Evolutionary conservation across 768 basidiomycete species (phyloP).

Genomic region (Omphalotus guepiniiformis): DNA sequence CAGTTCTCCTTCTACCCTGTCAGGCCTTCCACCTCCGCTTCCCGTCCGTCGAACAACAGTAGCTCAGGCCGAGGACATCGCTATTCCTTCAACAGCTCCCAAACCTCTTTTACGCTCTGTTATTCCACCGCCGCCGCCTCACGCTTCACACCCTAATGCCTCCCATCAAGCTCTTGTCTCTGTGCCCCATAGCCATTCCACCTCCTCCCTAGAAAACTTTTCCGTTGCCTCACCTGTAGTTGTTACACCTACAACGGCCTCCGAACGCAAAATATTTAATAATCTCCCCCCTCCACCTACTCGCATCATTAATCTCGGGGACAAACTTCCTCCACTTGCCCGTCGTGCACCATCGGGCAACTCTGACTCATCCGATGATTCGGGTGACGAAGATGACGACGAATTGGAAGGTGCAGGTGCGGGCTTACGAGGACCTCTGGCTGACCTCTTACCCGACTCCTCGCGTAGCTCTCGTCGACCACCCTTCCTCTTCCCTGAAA

Average conservation of each 20-base stretch:
- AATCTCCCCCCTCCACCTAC: conserved; percentile 71
- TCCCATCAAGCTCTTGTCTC: conserved; percentile 1
- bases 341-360: too few relatives aligned
- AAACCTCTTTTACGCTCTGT: conserved; percentile 45
- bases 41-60: conserved; percentile 16
- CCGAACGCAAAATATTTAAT: conserved; percentile 39
- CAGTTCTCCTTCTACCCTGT: conserved; percentile 11
- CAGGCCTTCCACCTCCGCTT: conserved; percentile 13
- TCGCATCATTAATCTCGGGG: conserved; percentile 64
- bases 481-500: conserved; percentile 28
- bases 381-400: conserved; percentile 35
- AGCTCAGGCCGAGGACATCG: conserved; percentile 9
- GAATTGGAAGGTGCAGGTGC: conserved; percentile 64
- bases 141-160: conserved; percentile 20
- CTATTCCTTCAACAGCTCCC: conserved; percentile 21
- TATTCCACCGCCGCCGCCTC: conserved; percentile 9
- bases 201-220: conserved; percentile 1
- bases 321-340: conserved; percentile 66
- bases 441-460: conserved; percentile 44
- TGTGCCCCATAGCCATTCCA: too few relatives aligned
- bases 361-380: background rate
- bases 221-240: conserved; percentile 25
- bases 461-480: conserved; percentile 61
- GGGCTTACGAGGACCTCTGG: conserved; percentile 23
- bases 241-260: conserved; percentile 17